These are phyloP conservation scores for Ichthyophthirius multifiliis DNA, from an alignment of 169 alveolate species.

Conservation along the genomic window DNA sequence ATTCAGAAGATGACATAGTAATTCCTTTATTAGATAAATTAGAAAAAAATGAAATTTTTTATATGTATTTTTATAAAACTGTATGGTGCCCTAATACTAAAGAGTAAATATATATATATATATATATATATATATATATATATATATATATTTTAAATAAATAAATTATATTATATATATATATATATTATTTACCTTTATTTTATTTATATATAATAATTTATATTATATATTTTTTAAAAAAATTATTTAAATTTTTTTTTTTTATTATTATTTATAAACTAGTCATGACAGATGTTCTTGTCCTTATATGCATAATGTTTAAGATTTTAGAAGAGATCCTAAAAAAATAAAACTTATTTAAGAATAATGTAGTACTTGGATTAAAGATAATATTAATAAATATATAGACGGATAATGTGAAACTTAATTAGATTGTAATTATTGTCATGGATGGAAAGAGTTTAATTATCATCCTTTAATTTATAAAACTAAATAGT, in stretches of 20 bases:
- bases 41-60: slow-evolving; percentile 58
- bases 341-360: slow-evolving; percentile 29
- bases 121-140: no score
- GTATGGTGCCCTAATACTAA: slow-evolving; percentile 69
- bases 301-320: slow-evolving; percentile 65
- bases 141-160: no score
- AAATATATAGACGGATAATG: slow-evolving; percentile 35
- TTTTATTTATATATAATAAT: no score
- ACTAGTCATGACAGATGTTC: slow-evolving; percentile 38
- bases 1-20: slow-evolving; percentile 59
- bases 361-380: slow-evolving; percentile 32
- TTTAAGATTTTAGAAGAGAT: slow-evolving; percentile 65
- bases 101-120: no score
- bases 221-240: neutral
- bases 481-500: slow-evolving; percentile 51
- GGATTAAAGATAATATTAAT: slow-evolving; percentile 19
- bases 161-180: no score
- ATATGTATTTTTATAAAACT: slow-evolving; percentile 66
- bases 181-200: no score
- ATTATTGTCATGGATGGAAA: slow-evolving; percentile 62
- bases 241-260: neutral
- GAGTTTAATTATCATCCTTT: slow-evolving; percentile 69
- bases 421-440: slow-evolving; percentile 43
- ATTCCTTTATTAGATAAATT: slow-evolving; percentile 58
- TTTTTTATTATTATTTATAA: neutral